Base-by-base conservation (phyloP, 2,329 filamentous ascomycete species). In the Sporothrix phasma region DNA sequence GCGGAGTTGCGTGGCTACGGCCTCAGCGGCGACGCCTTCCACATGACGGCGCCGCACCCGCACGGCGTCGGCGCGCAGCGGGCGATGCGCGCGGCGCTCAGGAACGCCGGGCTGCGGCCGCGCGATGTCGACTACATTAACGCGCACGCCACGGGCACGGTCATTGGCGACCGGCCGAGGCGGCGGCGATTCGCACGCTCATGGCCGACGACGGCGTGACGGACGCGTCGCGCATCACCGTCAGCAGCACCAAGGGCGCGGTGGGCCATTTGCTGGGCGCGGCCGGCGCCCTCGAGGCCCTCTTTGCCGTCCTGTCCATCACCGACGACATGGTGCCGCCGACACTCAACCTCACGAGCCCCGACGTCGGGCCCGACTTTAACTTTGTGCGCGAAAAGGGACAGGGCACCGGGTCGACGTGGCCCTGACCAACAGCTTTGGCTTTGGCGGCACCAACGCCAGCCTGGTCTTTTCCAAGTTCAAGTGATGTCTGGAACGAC, bases 401-500 rank as follows among this genome's bases (percentile, higher is more conserved):
- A 0, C 92, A 97, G 74, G 75, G 88, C 61, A 84, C 68, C 73
- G 79, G 2, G 84, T 97, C 11, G 78, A 85, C 64, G 87, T 93
- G 24, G 90, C 89, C 5, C 71, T 99, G 65, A 94, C 90, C 3
- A 99, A 99, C 72, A 97, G 93, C 73, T 99, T 99, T 76, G 94
- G 94, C 0, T 99, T 99, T 77, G 94, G 94, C 11, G 94, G 94
- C 17, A 97, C 93, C 1, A 99, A 99, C 77, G 92, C 93, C 47
- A 92, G 86, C 62, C 78, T 99, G 43, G 92, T 92, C 61, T 93
- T 97, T 70, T 81, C 81, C 7, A 81, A 78, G 68, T 65, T 71
- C n/a, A 64, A 70, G 0, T 70, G 24, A 43, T 37, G 34, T 11
- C 34, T 1, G 13, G 34, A 37, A 37, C 10, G 34, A 37, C 8